Conservation (phyloP, 805 yeast species). For the Schwanniomyces sp. region DNA sequence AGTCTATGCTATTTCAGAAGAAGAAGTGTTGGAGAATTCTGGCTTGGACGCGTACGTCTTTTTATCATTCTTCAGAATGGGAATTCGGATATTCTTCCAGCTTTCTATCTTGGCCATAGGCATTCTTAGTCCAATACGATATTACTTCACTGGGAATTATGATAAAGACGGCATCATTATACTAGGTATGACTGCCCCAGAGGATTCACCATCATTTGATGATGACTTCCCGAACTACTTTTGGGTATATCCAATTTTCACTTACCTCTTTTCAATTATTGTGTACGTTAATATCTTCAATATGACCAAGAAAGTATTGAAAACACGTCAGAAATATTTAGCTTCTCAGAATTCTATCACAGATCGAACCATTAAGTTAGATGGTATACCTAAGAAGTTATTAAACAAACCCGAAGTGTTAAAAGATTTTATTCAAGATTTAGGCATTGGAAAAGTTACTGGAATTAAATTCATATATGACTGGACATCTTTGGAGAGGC, state of each 20-base stretch:
- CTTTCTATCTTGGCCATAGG: conserved; percentile 59
- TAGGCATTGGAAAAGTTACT: conserved; percentile 56
- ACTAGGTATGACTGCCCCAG: neutral
- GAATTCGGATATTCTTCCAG: conserved; percentile 64
- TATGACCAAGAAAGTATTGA: conserved; percentile 49
- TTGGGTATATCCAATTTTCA: conserved; percentile 56
- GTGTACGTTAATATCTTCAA: conserved; percentile 46
- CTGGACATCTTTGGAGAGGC: conserved; percentile 39
- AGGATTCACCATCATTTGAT: conserved; percentile 15
- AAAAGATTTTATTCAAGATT: conserved; percentile 50
- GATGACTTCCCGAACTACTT: conserved; percentile 44
- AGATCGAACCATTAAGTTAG: conserved; percentile 56
- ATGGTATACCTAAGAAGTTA: conserved; percentile 52
- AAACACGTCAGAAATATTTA: conserved; percentile 54
- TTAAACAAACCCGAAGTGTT: conserved; percentile 41
- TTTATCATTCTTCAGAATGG: conserved; percentile 53
- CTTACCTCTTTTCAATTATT: conserved; percentile 51
- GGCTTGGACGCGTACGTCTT: conserved; percentile 84
- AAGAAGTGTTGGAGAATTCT: conserved; percentile 78
- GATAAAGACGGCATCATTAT: conserved; percentile 35
- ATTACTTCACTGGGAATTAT: conserved; percentile 42
- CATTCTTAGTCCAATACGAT: conserved; percentile 37
- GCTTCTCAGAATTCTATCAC: conserved; percentile 61
- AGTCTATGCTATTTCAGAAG: conserved; percentile 64
- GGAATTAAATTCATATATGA: conserved; percentile 49